These are phyloP conservation scores for Aspergillus novofumigatus DNA, from an alignment of 2,329 filamentous ascomycete species.

Conservation along the genomic window DNA sequence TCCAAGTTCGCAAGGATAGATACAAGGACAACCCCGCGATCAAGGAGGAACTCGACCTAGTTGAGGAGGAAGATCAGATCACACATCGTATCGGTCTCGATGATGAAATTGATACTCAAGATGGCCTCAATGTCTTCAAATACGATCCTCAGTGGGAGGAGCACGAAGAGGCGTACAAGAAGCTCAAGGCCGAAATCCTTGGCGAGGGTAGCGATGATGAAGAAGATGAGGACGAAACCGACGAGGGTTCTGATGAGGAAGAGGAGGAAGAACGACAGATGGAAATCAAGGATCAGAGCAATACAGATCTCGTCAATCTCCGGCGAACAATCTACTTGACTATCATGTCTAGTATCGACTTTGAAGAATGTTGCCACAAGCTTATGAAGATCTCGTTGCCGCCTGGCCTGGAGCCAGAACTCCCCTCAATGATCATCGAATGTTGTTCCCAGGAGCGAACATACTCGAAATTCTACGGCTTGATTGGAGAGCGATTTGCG, in stretches of 20 bases:
- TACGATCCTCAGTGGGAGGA: conserved; percentile 85
- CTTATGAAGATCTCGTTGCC: conserved; percentile 91
- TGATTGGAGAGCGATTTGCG: conserved; percentile 90
- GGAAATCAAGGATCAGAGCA: conserved; percentile 97
- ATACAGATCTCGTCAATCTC: conserved; percentile 90
- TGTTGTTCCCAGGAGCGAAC: conserved; percentile 95
- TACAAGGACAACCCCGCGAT: conserved; percentile 93
- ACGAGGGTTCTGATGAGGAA: conserved; percentile 62
- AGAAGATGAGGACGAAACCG: conserved; percentile 58
- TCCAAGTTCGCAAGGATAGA: conserved; percentile 91
- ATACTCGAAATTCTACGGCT: conserved; percentile 94
- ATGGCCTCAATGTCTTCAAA: conserved; percentile 92
- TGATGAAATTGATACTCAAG: conserved; percentile 78
- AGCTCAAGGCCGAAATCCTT: conserved; percentile 86
- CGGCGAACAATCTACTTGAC: conserved; percentile 94
- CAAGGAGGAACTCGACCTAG: conserved; percentile 87
- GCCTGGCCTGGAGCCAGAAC: conserved; percentile 77
- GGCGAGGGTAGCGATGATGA: conserved; percentile 88
- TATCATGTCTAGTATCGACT: conserved; percentile 93
- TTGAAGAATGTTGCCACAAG: conserved; percentile 96
- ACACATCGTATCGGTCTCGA: conserved; percentile 82
- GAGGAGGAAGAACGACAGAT: conserved; percentile 77
- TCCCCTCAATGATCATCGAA: conserved; percentile 96
- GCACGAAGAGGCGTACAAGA: conserved; percentile 85
- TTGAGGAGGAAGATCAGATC: conserved; percentile 97